phyloP scores from a whole-genome alignment of 1,284 basidiomycete species.

The Cryptococcus neoformans region DNA sequence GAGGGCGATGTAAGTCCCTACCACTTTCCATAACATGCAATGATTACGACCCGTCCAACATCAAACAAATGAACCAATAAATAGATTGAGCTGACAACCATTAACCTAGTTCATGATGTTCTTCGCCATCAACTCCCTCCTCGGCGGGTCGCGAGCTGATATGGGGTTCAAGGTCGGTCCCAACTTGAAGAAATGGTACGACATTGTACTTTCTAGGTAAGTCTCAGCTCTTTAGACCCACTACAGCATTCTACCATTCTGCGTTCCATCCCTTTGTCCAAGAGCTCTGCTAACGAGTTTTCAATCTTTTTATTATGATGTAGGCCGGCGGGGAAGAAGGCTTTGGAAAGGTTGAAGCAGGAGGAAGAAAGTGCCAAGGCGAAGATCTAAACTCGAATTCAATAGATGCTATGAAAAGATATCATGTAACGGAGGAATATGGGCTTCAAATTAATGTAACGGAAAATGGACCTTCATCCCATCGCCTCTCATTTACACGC shows the following conservation, averaged over 20 bases:
- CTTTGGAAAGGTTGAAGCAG: constrained; percentile 18
- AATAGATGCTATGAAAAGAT: no score
- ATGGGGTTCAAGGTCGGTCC: constrained; percentile 24
- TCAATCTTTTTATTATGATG: not conserved
- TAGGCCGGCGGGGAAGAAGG: constrained; percentile 22
- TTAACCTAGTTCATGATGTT: constrained; percentile 34
- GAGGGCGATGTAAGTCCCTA: constrained; percentile 31
- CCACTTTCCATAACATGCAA: not conserved
- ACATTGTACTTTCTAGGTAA: constrained; percentile 19
- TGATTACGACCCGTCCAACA: not conserved
- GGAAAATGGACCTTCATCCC: no score
- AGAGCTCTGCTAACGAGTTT: not conserved
- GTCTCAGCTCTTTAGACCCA: not conserved
- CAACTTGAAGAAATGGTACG: constrained; percentile 21
- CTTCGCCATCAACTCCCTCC: constrained; percentile 30
- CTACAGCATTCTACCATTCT: no score
- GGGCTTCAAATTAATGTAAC: no score
- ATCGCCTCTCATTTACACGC: no score
- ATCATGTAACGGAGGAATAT: no score
- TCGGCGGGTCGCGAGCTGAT: constrained; percentile 19
- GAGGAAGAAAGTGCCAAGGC: constrained; percentile 32
- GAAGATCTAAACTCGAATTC: constrained; percentile 19
- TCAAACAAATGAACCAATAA: not conserved
- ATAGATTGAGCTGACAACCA: not conserved
- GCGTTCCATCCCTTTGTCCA: not conserved